Evolutionary conservation across 768 basidiomycete species (phyloP).

Genomic region (Serendipita sp.): DNA sequence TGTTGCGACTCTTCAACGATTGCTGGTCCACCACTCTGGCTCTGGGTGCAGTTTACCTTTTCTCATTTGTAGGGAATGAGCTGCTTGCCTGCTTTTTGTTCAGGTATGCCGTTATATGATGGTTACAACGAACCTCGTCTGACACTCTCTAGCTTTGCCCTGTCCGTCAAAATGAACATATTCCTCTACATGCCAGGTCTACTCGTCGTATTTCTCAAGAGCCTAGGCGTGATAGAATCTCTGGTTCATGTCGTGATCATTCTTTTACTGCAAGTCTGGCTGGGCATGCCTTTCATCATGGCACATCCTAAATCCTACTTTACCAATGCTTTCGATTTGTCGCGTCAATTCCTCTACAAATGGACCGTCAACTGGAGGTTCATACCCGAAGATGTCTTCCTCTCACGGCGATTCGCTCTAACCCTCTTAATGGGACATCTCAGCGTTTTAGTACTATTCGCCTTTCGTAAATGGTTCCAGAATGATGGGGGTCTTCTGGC

Average conservation of each 20-base stretch:
- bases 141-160: constrained; percentile 37
- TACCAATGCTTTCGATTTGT: constrained; percentile 67
- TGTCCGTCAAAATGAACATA: constrained; percentile 92
- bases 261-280: constrained; percentile 34
- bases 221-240: constrained; percentile 34
- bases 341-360: constrained; percentile 76
- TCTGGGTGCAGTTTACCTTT: constrained; percentile 46
- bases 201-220: constrained; percentile 65
- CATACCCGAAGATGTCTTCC: constrained; percentile 58
- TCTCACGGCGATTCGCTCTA: constrained; percentile 43
- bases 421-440: constrained; percentile 54
- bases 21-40: constrained; percentile 44
- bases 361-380: constrained; percentile 99
- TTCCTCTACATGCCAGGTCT: constrained; percentile 82
- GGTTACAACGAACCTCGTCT: not conserved
- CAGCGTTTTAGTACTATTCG: constrained; percentile 44
- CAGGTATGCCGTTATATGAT: constrained; percentile 20
- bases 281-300: constrained; percentile 57
- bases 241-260: constrained; percentile 18
- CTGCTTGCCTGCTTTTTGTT: constrained; percentile 58
- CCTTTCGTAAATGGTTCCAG: constrained; percentile 58
- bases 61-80: constrained; percentile 42
- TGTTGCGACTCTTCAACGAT: constrained; percentile 88
- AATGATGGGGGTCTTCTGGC: constrained; percentile 47
- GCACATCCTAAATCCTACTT: constrained; percentile 50